Percentiles rank a stretch among this genome's conserved stretches.
phyloP scores from a whole-genome alignment of 176 grass and related monocot genomes.

The Rhipidocladum racemiflorum region DNA sequence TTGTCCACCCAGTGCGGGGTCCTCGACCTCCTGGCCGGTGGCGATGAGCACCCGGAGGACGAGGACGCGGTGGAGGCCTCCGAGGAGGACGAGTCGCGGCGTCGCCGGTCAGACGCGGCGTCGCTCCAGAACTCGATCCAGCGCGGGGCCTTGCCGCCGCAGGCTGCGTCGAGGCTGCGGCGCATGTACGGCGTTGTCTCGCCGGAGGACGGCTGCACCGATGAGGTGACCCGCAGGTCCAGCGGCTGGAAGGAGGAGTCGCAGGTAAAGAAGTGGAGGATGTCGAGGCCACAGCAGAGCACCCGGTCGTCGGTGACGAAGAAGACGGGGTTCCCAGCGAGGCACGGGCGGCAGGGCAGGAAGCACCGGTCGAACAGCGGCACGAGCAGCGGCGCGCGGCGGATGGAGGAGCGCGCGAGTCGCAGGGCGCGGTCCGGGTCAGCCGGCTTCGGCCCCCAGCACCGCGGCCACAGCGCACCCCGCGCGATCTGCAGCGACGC shows the following conservation, averaged over 20 bases:
- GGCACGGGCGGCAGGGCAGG: slow-evolving; percentile 58
- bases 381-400: slow-evolving; percentile 65
- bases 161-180: slow-evolving; percentile 64
- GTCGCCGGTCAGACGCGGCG: slow-evolving; percentile 66
- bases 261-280: slow-evolving; percentile 66
- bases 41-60: slow-evolving; percentile 45
- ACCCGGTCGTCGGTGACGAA: slow-evolving; percentile 69
- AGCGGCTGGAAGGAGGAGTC: slow-evolving; percentile 46
- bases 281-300: slow-evolving; percentile 60
- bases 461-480: slow-evolving; percentile 62
- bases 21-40: slow-evolving; percentile 13
- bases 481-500: slow-evolving; percentile 58
- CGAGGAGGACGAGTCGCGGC: slow-evolving; percentile 74
- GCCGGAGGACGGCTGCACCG: background rate
- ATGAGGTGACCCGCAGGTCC: background rate
- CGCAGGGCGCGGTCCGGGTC: slow-evolving; percentile 48
- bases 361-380: slow-evolving; percentile 74
- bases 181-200: slow-evolving; percentile 29
- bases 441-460: slow-evolving; percentile 50
- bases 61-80: slow-evolving; percentile 61
- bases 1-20: slow-evolving; percentile 58
- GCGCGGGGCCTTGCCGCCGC: slow-evolving; percentile 49
- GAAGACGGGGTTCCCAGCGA: slow-evolving; percentile 82
- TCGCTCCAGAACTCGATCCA: slow-evolving; percentile 96
- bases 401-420: slow-evolving; percentile 56